Evolutionary conservation across 495 filamentous ascomycete species (phyloP).

Genomic region (Penicillium bovifimosum): DNA sequence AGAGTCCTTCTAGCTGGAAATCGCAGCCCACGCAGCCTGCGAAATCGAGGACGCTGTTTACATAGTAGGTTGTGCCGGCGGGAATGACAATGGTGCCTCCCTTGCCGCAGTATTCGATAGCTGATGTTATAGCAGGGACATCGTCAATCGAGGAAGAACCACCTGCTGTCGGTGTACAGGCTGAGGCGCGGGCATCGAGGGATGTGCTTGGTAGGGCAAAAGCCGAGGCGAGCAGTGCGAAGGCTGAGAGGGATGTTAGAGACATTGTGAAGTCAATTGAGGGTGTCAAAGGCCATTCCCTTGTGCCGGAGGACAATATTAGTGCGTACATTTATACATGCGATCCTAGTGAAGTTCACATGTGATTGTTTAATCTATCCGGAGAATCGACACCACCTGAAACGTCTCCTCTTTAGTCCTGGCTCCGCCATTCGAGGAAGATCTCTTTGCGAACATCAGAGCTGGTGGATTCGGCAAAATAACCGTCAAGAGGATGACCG

Average conservation of each 20-base stretch:
- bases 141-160: slow-evolving; percentile 31
- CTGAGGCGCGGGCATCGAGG: slow-evolving; percentile 15
- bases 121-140: slow-evolving; percentile 33
- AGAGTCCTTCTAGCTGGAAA: slow-evolving; percentile 38
- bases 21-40: slow-evolving; percentile 33
- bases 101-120: slow-evolving; percentile 34
- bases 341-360: neutral
- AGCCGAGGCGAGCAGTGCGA: neutral
- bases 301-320: too few species aligned
- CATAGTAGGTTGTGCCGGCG: slow-evolving; percentile 32
- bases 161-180: slow-evolving; percentile 34
- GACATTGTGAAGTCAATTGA: neutral
- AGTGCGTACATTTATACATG: neutral
- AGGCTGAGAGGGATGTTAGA: neutral
- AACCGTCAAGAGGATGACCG: too few species aligned
- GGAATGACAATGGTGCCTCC: slow-evolving; percentile 43
- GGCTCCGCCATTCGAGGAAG: slow-evolving; percentile 16
- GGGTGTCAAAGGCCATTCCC: neutral
- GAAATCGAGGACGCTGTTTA: slow-evolving; percentile 37
- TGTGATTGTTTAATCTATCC: too few species aligned
- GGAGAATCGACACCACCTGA: neutral
- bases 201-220: slow-evolving; percentile 3
- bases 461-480: too few species aligned
- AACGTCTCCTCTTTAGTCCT: neutral
- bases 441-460: neutral